Evolutionary conservation across 805 yeast genomes (phyloP), one percentile per base, ranked within the genome.

Genomic region (Hanseniaspora clermontiae): DNA sequence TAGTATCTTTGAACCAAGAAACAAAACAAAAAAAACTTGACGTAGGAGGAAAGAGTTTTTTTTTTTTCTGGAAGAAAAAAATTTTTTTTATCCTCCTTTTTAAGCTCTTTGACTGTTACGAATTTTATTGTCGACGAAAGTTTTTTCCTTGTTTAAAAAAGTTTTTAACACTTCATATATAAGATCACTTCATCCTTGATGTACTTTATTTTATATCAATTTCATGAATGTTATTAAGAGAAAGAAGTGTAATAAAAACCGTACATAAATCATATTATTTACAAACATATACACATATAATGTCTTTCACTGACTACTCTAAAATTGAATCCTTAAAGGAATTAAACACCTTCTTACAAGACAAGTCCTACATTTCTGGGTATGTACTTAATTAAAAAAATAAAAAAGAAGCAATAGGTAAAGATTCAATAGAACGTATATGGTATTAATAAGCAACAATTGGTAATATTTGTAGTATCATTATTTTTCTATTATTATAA

Each of bases 291-390:
- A 24, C 2, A 34, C 8, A 19, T 34, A 59, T 32, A 69, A 84
- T 84, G 90, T 81, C 90, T 69, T 83, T 78, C 79, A 71, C 88
- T 60, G 89, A 84, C 72, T 84, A 84, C 80, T 80, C 91, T 64
- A 84, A 83, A 74, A 77, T 80, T 68, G 89, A 83, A 72, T 76
- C 87, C 67, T 72, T 84, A 67, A 69, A 79, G 66, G 72, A 87
- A 71, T 83, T 90, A 72, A 83, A 90, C 86, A 79, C 79, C 66
- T 81, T 79, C 80, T 82, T 90, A 74, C 88, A 85, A 74, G 91
- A 85, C 77, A 86, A 88, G 81, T 87, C 95, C 65, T 90, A 89
- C 87, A 72, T 90, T 67, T 90, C 87, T 74, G 96, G 96, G 95
- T 87, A 84, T 74, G 95, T 86, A 53, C 53, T 17, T 15, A 17